A percentile compares a stretch with the other conserved stretches of the same genome.
Conservation (phyloP, 192 early-diverging fungal species). For the Coemansia sp. region DNA sequence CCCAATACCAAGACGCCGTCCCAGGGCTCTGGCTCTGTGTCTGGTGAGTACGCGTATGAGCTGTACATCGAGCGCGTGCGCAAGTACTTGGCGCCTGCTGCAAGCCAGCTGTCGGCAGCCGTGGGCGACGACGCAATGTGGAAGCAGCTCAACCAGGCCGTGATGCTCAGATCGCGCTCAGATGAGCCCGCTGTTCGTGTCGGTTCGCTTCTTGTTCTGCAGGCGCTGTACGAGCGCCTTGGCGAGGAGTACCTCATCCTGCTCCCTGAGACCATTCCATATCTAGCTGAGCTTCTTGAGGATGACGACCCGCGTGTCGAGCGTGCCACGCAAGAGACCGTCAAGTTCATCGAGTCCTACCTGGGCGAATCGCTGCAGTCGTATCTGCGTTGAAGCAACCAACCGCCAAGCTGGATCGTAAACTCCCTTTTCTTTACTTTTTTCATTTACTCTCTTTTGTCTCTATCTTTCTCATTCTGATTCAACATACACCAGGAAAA, state of each 20-base stretch:
- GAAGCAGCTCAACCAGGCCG: conserved; percentile 84
- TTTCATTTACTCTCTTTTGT: not conserved
- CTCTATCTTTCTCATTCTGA: not conserved
- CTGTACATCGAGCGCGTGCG: conserved; percentile 59
- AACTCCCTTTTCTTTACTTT: too few species aligned
- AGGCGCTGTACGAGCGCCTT: conserved; percentile 80
- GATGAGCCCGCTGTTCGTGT: conserved; percentile 70
- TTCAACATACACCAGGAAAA: not conserved
- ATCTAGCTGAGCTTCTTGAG: conserved; percentile 93
- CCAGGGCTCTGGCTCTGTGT: not conserved
- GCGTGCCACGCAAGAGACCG: conserved; percentile 74
- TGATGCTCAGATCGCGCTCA: conserved; percentile 76
- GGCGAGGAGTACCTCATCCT: conserved; percentile 94
- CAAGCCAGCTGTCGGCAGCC: conserved; percentile 79
- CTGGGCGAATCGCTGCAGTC: conserved; percentile 88
- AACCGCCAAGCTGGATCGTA: too few species aligned
- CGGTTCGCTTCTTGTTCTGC: conserved; percentile 66
- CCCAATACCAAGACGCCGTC: conserved; percentile 54
- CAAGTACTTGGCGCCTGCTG: conserved; percentile 68
- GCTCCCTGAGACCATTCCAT: conserved; percentile 93
- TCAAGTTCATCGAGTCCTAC: conserved; percentile 82
- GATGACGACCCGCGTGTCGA: conserved; percentile 88
- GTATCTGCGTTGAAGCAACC: conserved; percentile 76
- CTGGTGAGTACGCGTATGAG: conserved; percentile 18
- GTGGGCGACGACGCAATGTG: conserved; percentile 76